phyloP scores from a whole-genome alignment of 177 flowering plant species.

The Telopea speciosissima region DNA sequence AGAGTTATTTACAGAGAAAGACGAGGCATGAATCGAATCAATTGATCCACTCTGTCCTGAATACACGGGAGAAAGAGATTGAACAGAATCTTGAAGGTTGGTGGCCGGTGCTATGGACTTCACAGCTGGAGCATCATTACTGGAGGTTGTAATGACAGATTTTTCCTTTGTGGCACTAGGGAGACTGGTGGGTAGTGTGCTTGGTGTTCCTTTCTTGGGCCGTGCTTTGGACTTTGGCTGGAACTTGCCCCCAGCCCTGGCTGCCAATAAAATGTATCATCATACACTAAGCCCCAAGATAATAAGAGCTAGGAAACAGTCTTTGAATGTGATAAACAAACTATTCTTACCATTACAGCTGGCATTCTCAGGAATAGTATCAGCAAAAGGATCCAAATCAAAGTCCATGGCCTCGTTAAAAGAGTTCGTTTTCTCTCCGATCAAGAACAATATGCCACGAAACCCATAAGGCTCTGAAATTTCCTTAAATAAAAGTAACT shows the following conservation, averaged over 20 bases:
- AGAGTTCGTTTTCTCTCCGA: too few species aligned
- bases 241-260: conserved; percentile 23
- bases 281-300: neutral
- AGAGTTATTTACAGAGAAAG: conserved; percentile 10
- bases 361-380: conserved; percentile 18
- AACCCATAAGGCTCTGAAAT: too few species aligned
- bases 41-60: neutral
- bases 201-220: conserved; percentile 4
- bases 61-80: conserved; percentile 4
- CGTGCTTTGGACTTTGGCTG: conserved; percentile 21
- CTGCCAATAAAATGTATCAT: conserved; percentile 15
- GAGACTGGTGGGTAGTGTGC: neutral
- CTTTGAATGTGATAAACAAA: neutral
- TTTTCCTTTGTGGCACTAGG: conserved; percentile 2
- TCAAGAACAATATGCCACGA: too few species aligned
- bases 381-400: conserved; percentile 30
- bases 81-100: neutral
- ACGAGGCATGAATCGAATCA: neutral
- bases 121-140: conserved; percentile 6
- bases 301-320: neutral
- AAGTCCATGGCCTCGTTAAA: conserved; percentile 8
- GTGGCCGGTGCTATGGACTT: neutral
- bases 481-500: too few species aligned
- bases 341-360: conserved; percentile 18
- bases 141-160: neutral